Evolutionary conservation across 2,329 filamentous ascomycete genomes (phyloP), one percentile per base, ranked within the genome.

Genomic region (Akanthomyces dipterigenus): DNA sequence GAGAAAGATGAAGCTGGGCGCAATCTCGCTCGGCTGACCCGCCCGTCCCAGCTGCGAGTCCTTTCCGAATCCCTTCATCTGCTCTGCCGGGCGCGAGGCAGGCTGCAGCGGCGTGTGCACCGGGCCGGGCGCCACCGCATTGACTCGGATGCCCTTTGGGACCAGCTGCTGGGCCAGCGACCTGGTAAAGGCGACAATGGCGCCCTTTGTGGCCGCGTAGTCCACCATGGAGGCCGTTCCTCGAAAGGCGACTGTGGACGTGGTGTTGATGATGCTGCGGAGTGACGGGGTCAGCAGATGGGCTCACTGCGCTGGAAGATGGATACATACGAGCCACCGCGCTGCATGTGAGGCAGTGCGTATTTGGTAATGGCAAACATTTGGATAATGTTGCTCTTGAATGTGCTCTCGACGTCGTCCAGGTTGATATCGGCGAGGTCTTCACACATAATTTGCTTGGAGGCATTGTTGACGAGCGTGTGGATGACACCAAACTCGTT

Each of bases 291-390:
- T 49, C 9, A 57, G n/a, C 16, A 31, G 20, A 14, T 38, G 14
- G 11, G 14, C 16, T 38, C 36, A 38, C 4, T 38, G 36, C 6
- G 34, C 34, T 38, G 36, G 0, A 14, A 5, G 36, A 3, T 16
- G 36, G 16, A 14, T 24, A 72, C 76, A 64, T 64, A 78, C 77
- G 74, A 77, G 50, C 65, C 72, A 5, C 81, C 80, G 55, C 72
- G 76, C 60, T 77, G 74, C 81, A 86, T 82, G 65, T 85, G 78
- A 5, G 78, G 78, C 8, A 86, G 69, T 0, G 82, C 76, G 63
- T 78, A 85, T 67, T 86, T 86, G 5, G 80, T 80, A 63, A 86
- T 73, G n/a, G 82, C 81, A 66, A 86, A 82, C 75, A 85, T 84
- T 60, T 80, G 77, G 9, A 84, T 65, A 36, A 86, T 80, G 63